Percentiles rank a stretch among this genome's conserved stretches.
Evolutionary conservation across 2,329 filamentous ascomycete species (phyloP).

Genomic region (Teratosphaeria viscida): DNA sequence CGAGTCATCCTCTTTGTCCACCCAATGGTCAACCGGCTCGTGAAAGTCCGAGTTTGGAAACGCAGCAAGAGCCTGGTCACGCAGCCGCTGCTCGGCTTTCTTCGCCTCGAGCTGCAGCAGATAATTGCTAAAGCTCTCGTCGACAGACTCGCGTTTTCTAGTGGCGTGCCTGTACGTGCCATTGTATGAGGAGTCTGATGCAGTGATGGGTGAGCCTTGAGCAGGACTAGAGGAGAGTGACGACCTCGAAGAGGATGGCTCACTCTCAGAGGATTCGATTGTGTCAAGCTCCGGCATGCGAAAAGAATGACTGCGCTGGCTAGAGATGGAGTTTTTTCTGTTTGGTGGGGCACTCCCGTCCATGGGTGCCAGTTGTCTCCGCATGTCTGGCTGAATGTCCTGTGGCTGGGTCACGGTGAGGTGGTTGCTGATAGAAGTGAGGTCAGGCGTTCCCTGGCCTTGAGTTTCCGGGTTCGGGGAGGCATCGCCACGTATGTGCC

Average conservation of each 20-base stretch:
- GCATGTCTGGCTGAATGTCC: constrained; percentile 13
- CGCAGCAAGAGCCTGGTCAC: constrained; percentile 64
- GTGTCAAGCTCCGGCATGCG: constrained; percentile 50
- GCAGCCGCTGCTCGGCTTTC: constrained; percentile 68
- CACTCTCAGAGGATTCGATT: constrained; percentile 49
- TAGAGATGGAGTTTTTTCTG: constrained; percentile 23
- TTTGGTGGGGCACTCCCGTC: constrained; percentile 24
- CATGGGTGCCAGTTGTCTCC: constrained; percentile 16
- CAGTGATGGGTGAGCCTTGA: constrained; percentile 31
- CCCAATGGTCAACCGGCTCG: constrained; percentile 62
- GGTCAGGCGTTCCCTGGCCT: neutral
- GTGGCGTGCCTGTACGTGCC: constrained; percentile 42
- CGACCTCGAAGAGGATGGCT: constrained; percentile 22
- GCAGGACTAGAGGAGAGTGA: constrained; percentile 32
- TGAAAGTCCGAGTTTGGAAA: constrained; percentile 63
- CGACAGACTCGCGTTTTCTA: constrained; percentile 54
- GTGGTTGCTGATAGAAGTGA: neutral
- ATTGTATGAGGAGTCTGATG: constrained; percentile 37
- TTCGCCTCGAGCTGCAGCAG: constrained; percentile 69
- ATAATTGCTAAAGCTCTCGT: constrained; percentile 66
- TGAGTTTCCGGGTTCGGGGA: constrained; percentile 4
- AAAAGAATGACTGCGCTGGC: constrained; percentile 42
- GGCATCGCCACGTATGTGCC: constrained; percentile 16
- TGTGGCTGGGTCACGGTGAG: constrained; percentile 1
- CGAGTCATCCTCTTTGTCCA: constrained; percentile 41